Percentiles rank a stretch among this genome's conserved stretches.
phyloP scores from a whole-genome alignment of 1,284 basidiomycete genomes.

The Meira miltonrushii region DNA sequence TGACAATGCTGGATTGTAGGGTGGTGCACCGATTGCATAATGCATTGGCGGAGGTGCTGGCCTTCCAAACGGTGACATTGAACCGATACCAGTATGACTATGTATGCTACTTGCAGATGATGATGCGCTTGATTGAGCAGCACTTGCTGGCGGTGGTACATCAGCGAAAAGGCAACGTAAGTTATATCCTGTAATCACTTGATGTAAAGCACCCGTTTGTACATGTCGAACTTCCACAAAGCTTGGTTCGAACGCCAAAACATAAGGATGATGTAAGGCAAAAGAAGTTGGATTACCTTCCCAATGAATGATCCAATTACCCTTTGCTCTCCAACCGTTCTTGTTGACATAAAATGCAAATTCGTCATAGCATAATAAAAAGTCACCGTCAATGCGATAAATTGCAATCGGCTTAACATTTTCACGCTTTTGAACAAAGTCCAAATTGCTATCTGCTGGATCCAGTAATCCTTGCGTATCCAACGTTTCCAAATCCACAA shows the following conservation, averaged over 20 bases:
- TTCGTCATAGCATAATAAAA: constrained; percentile 96
- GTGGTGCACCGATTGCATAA: constrained; percentile 7
- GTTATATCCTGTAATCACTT: constrained; percentile 72
- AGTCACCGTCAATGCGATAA: constrained; percentile 93
- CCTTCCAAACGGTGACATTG: constrained; percentile 15
- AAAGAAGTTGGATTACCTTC: constrained; percentile 90
- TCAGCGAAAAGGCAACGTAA: constrained; percentile 82
- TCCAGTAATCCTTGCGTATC: constrained; percentile 95
- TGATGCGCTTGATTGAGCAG: constrained; percentile 1
- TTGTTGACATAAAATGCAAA: constrained; percentile 99
- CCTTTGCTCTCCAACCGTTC: constrained; percentile 83
- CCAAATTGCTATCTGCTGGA: constrained; percentile 81
- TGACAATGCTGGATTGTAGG: not conserved
- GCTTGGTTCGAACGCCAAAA: constrained; percentile 90
- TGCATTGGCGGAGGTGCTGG: constrained; percentile 17
- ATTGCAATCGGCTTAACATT: constrained; percentile 90
- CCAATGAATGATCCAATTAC: constrained; percentile 93
- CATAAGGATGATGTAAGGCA: constrained; percentile 92
- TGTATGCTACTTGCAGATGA: constrained; percentile 1
- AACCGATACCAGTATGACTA: not conserved
- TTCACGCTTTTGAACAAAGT: constrained; percentile 87
- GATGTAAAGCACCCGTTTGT: constrained; percentile 82
- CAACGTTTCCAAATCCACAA: constrained; percentile 93
- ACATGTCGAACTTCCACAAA: constrained; percentile 97
- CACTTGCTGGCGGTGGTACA: constrained; percentile 69